Evolutionary conservation across 192 early-diverging fungal genomes (phyloP), one percentile per base, ranked within the genome.

Genomic region (Geosiphon pyriformis): DNA sequence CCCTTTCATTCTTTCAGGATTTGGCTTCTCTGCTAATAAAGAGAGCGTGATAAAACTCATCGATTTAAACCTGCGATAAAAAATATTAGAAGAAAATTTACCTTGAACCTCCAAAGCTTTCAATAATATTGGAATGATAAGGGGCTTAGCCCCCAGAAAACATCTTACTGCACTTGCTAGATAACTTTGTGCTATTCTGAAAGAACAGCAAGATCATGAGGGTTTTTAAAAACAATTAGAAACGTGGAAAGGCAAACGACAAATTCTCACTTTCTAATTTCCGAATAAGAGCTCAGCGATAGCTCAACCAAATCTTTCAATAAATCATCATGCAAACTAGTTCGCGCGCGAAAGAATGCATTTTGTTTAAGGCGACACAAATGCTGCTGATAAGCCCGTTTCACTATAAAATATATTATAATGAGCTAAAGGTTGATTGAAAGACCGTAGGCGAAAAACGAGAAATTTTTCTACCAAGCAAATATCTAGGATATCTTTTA

Each of bases 1-100:
- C 11, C 88, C 89, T 49, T 91, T 91, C 72, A 88, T 79, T 29
- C 78, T 73, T 60, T 90, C 81, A 25, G 75, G 67, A n/a, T 76
- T 72, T 15, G 73, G 70, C 47, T 47, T 74, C 4, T 68, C 73
- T 72, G 69, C 11, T 26, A 42, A 46, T 54, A 54, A 34, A n/a
- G n/a, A n/a, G n/a, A n/a, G n/a, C n/a, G n/a, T n/a, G n/a, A n/a
- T n/a, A n/a, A n/a, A n/a, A n/a, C n/a, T n/a, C n/a, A n/a, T n/a
- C n/a, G 48, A 50, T 48, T 29, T 7, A 22, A 6, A 66, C 20
- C 12, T 27, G 20, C 52, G 12, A 26, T 33, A 20, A 26, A 20
- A 46, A 51, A 32, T 55, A 62, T 58, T 71, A 23, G 49, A 62
- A 46, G 1, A 29, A 2, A 65, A 50, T 29, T 56, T 71, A 74